Conservation (phyloP, 305 asterid species). For the Fraxinus xanthoxyloides region DNA sequence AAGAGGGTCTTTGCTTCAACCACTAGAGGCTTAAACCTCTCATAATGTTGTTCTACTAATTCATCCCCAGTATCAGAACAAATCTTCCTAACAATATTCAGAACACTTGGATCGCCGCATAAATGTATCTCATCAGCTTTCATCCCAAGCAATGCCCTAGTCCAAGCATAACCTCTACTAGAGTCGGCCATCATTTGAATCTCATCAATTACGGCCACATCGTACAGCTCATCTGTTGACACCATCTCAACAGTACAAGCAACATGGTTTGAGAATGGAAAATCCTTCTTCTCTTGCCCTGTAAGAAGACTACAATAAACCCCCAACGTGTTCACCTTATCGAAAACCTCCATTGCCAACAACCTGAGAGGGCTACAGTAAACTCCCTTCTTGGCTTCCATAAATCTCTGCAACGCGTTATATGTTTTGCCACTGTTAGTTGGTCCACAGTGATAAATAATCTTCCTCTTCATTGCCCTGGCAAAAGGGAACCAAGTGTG, state of each 20-base stretch:
- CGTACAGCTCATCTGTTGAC: conserved; percentile 70
- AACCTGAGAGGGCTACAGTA: conserved; percentile 94
- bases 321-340: conserved; percentile 81
- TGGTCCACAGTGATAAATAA: conserved; percentile 91
- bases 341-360: conserved; percentile 96
- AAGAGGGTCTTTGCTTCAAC: conserved; percentile 87
- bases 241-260: conserved; percentile 98
- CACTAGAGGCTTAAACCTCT: conserved; percentile 81
- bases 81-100: conserved; percentile 55
- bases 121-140: conserved; percentile 94
- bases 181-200: conserved; percentile 96
- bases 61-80: conserved; percentile 85
- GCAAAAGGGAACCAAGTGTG: conserved; percentile 98
- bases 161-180: conserved; percentile 88
- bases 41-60: conserved; percentile 63
- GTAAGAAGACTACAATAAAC: conserved; percentile 88
- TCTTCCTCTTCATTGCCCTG: conserved; percentile 90
- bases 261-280: conserved; percentile 81
- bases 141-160: conserved; percentile 81
- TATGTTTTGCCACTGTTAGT: conserved; percentile 97
- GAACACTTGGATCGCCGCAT: conserved; percentile 97
- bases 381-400: conserved; percentile 88
- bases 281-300: conserved; percentile 80
- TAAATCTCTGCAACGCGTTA: conserved; percentile 87
- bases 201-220: conserved; percentile 92